Base-by-base conservation (phyloP, 306 rosid species). In the Vigna unguiculata region DNA sequence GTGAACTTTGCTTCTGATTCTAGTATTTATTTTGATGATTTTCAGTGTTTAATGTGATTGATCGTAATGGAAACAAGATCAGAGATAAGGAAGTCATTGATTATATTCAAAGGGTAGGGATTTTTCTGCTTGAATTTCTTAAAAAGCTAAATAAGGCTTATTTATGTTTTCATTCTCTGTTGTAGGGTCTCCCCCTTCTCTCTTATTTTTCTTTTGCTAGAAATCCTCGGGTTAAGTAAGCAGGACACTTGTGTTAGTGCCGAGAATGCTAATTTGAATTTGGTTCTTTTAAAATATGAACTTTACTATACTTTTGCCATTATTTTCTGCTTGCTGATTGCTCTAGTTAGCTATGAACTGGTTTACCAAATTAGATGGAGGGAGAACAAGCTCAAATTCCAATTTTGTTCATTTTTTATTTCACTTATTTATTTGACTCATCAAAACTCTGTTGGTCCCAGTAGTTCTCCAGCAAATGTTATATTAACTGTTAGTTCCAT, bases 1-100 rank as follows among this genome's bases (percentile, higher is more conserved):
- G 22, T 46, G 49, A 53, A 4, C 16, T 21, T 75, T 51, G 43
- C 36, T 80, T 75, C 78, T 78, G 19, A 75, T 60, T 46, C 21
- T 59, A 24, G 25, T 67, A 30, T 72, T 15, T 16, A 53, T 79
- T 21, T 34, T n/a, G 59, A 46, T 66, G 64, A 9, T 73, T 81
- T 87, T 12, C 97, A 95, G 98, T 95, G 71, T 95, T 95, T 70
- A 87, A 95, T 38, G 97, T 95, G 81, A 83, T 85, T 64, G 93
- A 88, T 71, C 88, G 30, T 7, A 90, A 91, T 65, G 99, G 99
- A 65, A 82, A 79, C 80, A 95, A 95, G 74, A 89, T 95, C 80
- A 87, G 89, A 87, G 99, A 95, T 58, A 84, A 83, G 83, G 97
- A 92, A 83, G 85, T 90, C 71, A 82, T 91, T 71, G 89, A 87